Evolutionary conservation across 2,329 filamentous ascomycete genomes (phyloP), one percentile per base, ranked within the genome.

Genomic region (Plectosphaerella sp.): DNA sequence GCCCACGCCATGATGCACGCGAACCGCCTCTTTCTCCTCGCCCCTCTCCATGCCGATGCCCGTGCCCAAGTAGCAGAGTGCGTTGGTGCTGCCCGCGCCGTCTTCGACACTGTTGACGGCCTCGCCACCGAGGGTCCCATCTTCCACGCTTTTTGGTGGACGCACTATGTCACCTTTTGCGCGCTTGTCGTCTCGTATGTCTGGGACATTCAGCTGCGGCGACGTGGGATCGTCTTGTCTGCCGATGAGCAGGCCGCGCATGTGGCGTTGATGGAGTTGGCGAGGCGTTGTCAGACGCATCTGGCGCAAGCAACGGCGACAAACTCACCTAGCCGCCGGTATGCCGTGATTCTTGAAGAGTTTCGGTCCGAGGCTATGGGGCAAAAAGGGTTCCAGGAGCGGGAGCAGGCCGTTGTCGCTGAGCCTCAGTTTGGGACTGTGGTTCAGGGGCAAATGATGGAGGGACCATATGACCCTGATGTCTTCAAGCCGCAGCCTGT

Each of bases 1-100:
- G 74, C 72, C 9, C 80, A 84, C 51, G 78, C 80, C 3, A 69
- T 79, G 9, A 80, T 84, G 60, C 72, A 83, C 15, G 73, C 78
- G 14, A 80, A 79, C 48, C 74, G 81, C 0, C 74, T 77, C 0
- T 79, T 83, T 47, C 68, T 84, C 1, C 67, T 83, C 0, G 69
- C 47, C 42, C 37, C 47, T 9, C 35, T 48, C 3, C 37, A 48
- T n/a, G 35, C 33, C 16, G 47, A 48, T 11, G 39, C 35, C 36
- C 14, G 39, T 7, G 39, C 47, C 1, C 47, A 48, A n/a, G 39
- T 48, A 16, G 47, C 47, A 10, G 47, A 48, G 47, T 48, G 47
- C 20, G 10, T 48, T 4, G 47, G 24, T 1, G 57, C 58, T 4
- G 58, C 58, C 8, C 50, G 48, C 16, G 37, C 33, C 6, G 58